Conservation (phyloP, 2,329 filamentous ascomycete species). For the Apiospora pterosperma region DNA sequence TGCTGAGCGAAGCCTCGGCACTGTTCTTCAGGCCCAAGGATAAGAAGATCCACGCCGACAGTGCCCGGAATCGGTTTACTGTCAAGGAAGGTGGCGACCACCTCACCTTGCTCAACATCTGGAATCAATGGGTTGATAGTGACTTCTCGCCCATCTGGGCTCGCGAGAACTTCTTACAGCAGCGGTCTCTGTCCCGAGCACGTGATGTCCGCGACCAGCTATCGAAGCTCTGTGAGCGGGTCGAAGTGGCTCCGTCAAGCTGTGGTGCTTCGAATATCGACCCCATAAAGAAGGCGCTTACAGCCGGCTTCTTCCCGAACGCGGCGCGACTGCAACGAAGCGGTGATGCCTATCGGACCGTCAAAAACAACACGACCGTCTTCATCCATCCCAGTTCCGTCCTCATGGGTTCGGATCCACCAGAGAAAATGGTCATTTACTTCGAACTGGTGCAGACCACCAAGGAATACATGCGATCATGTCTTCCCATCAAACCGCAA, state of each 20-base stretch:
- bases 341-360: slow-evolving; percentile 84
- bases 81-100: slow-evolving; percentile 90
- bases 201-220: slow-evolving; percentile 92
- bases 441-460: slow-evolving; percentile 78
- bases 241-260: slow-evolving; percentile 73
- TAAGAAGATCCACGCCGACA: slow-evolving; percentile 95
- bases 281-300: slow-evolving; percentile 83
- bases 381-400: slow-evolving; percentile 89
- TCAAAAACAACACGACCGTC: slow-evolving; percentile 86
- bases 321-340: slow-evolving; percentile 79
- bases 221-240: slow-evolving; percentile 85
- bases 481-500: slow-evolving; percentile 77
- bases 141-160: slow-evolving; percentile 88
- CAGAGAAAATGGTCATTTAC: slow-evolving; percentile 79
- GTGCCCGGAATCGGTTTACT: slow-evolving; percentile 83
- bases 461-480: slow-evolving; percentile 90
- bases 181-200: slow-evolving; percentile 81
- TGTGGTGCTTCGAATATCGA: slow-evolving; percentile 68
- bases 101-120: slow-evolving; percentile 84
- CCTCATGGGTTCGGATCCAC: slow-evolving; percentile 73
- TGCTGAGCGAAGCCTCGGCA: slow-evolving; percentile 83
- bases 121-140: slow-evolving; percentile 90
- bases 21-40: slow-evolving; percentile 96
- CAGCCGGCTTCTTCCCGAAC: slow-evolving; percentile 92
- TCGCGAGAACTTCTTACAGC: slow-evolving; percentile 90